A percentile compares a stretch with the other conserved stretches of the same genome.
These are phyloP conservation scores for Lasiosphaeriaceae sp. DNA, from an alignment of 495 filamentous ascomycete species.

Conservation along the genomic window DNA sequence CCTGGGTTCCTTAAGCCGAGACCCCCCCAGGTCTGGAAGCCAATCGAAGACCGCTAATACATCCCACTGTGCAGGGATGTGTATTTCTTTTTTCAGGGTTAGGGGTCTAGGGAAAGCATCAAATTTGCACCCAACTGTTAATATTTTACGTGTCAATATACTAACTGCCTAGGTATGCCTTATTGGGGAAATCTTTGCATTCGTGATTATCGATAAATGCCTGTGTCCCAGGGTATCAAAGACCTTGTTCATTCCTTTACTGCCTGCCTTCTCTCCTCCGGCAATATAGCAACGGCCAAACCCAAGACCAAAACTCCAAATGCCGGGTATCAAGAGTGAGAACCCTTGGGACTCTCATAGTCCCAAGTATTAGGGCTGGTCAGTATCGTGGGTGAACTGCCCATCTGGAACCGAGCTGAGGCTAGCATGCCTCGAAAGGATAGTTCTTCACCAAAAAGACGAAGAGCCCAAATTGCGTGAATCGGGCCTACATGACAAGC, in stretches of 20 bases:
- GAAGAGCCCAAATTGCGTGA: not conserved
- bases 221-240: not conserved
- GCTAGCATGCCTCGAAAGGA: not conserved
- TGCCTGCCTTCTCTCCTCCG: not conserved
- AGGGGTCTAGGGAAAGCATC: too few relatives aligned
- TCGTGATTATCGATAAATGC: not conserved
- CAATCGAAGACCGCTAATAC: constrained; percentile 18
- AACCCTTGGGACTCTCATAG: not conserved
- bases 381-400: not conserved
- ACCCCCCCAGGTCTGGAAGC: constrained; percentile 13
- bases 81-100: too few relatives aligned
- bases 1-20: too few relatives aligned
- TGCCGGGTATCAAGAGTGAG: not conserved
- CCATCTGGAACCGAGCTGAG: not conserved
- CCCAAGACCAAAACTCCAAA: not conserved
- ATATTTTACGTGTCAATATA: too few relatives aligned
- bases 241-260: not conserved
- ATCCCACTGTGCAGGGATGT: too few relatives aligned
- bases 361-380: not conserved
- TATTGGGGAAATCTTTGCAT: not conserved
- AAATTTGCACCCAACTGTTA: too few relatives aligned
- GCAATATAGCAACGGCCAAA: not conserved
- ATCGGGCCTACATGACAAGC: not conserved
- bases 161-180: too few relatives aligned
- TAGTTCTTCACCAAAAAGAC: not conserved